Evolutionary conservation across 1,139 yeast genomes (phyloP).

Genomic region (Eremothecium coryli): DNA sequence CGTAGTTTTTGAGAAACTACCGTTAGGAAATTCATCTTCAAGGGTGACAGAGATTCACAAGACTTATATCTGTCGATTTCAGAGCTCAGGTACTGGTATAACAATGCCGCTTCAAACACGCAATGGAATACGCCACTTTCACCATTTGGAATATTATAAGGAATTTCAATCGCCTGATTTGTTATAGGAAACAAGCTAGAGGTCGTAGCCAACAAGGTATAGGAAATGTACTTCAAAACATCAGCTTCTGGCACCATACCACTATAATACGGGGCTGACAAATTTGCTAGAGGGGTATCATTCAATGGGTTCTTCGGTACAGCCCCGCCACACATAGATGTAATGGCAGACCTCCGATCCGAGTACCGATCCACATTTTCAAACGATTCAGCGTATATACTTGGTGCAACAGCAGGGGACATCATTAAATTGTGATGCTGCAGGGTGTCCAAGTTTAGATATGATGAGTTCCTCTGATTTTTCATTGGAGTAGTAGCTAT

Average conservation of each 20-base stretch:
- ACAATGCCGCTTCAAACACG: constrained; percentile 64
- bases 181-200: constrained; percentile 50
- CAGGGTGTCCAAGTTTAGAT: constrained; percentile 13
- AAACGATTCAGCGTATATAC: constrained; percentile 31
- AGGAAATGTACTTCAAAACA: constrained; percentile 52
- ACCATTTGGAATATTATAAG: constrained; percentile 48
- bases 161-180: constrained; percentile 35
- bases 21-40: constrained; percentile 57
- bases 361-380: constrained; percentile 32
- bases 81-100: constrained; percentile 42
- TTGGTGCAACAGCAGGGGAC: constrained; percentile 16
- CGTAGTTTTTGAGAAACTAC: constrained; percentile 45
- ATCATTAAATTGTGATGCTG: constrained; percentile 15
- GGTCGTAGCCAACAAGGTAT: constrained; percentile 63
- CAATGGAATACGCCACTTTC: constrained; percentile 48
- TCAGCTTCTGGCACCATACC: constrained; percentile 37
- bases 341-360: constrained; percentile 30
- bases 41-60: constrained; percentile 37
- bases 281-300: constrained; percentile 18
- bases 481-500: constrained; percentile 6
- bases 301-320: constrained; percentile 9
- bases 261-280: constrained; percentile 26
- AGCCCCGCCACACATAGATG: constrained; percentile 17
- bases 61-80: constrained; percentile 32
- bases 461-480: constrained; percentile 1